Conservation (phyloP, 2,329 filamentous ascomycete genomes). For the Endocalyx cinctus region DNA sequence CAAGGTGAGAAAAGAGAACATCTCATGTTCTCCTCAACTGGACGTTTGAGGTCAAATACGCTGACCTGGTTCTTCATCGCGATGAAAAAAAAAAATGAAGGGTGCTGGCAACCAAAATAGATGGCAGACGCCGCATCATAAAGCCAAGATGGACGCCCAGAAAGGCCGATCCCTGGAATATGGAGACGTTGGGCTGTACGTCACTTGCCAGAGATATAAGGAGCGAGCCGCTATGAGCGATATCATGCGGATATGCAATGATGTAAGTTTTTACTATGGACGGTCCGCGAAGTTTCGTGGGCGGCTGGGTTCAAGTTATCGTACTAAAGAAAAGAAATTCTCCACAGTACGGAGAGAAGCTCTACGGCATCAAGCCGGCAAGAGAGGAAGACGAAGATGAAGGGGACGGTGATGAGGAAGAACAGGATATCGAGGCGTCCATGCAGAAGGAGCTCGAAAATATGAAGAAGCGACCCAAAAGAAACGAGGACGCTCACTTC, state of each 20-base stretch:
- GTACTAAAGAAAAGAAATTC: no score
- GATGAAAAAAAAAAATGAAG: no score
- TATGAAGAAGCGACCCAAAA: constrained; percentile 44
- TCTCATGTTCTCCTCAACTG: no score
- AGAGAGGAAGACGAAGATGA: constrained; percentile 27
- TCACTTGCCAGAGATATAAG: constrained; percentile 69
- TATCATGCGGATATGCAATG: constrained; percentile 60
- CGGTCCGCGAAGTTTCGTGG: no score
- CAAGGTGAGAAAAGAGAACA: constrained; percentile 23
- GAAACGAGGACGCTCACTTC: constrained; percentile 44
- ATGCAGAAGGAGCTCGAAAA: constrained; percentile 67
- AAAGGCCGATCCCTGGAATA: constrained; percentile 49
- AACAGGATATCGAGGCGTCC: constrained; percentile 65
- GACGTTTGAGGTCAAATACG: no score
- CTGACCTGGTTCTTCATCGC: no score
- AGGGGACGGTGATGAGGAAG: constrained; percentile 38
- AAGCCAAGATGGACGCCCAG: constrained; percentile 38
- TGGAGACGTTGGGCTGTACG: constrained; percentile 72
- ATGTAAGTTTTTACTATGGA: no score
- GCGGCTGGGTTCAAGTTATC: no score
- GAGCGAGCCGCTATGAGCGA: constrained; percentile 67
- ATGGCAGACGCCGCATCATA: constrained; percentile 59
- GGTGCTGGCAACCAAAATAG: constrained; percentile 50
- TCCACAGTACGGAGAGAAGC: constrained; percentile 64
- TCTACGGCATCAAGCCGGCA: constrained; percentile 50